phyloP scores from a whole-genome alignment of 768 basidiomycete species.

The Leccinum boreale region DNA sequence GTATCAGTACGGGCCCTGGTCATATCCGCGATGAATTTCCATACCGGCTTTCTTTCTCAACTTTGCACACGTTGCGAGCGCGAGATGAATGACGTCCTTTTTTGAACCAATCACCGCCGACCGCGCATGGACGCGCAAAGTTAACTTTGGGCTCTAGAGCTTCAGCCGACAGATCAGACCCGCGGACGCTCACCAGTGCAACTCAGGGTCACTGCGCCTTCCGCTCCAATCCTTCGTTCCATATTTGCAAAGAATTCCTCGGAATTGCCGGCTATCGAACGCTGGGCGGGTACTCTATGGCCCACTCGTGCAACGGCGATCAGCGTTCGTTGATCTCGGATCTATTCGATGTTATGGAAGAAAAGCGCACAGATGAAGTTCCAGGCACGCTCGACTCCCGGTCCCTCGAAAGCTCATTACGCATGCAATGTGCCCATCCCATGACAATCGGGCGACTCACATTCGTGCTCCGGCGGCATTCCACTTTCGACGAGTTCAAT shows the following conservation, averaged over 20 bases:
- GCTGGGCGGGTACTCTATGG: conserved; percentile 75
- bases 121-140: background rate
- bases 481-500: background rate
- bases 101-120: conserved; percentile 57
- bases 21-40: conserved; percentile 91
- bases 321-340: background rate
- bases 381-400: background rate
- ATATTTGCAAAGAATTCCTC: conserved; percentile 81
- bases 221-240: conserved; percentile 82
- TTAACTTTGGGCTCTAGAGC: background rate
- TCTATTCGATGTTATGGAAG: background rate
- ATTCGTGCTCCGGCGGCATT: background rate
- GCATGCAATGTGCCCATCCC: background rate
- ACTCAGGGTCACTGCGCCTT: conserved; percentile 79
- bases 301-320: conserved; percentile 31
- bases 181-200: conserved; percentile 64
- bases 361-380: background rate
- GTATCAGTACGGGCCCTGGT: conserved; percentile 47
- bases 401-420: background rate
- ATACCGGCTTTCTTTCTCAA: conserved; percentile 76
- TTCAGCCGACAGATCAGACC: background rate
- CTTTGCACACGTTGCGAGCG: conserved; percentile 80
- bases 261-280: conserved; percentile 73
- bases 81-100: conserved; percentile 90
- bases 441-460: background rate